A percentile compares a stretch with the other conserved stretches of the same genome.
Evolutionary conservation across 805 yeast genomes (phyloP).

Genomic region (Lipomyces starkeyi): DNA sequence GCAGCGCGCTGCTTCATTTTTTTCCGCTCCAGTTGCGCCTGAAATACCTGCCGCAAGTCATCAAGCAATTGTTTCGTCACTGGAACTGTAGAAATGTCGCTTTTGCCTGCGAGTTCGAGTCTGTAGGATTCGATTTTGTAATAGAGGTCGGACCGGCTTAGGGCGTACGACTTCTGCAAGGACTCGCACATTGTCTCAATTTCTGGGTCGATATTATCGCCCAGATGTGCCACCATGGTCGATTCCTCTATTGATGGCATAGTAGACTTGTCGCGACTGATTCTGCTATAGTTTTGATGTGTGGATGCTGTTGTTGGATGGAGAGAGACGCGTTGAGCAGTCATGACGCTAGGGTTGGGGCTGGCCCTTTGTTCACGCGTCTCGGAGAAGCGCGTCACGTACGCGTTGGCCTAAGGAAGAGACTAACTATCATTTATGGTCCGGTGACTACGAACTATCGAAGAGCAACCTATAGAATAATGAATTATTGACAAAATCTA

Average conservation of each 20-base stretch:
- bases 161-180: conserved; percentile 22
- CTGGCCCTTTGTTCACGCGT: not conserved
- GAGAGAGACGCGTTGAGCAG: not conserved
- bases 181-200: conserved; percentile 11
- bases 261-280: not conserved
- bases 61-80: conserved; percentile 20
- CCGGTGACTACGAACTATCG: not conserved
- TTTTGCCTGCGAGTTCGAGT: conserved; percentile 6
- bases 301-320: not conserved
- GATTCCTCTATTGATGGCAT: conserved; percentile 17
- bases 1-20: conserved; percentile 9
- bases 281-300: not conserved
- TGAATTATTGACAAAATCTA: not conserved
- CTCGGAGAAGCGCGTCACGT: not conserved
- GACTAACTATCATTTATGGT: not conserved
- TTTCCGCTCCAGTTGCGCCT: conserved; percentile 29
- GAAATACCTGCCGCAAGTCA: conserved; percentile 27
- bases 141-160: conserved; percentile 24
- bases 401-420: not conserved
- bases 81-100: conserved; percentile 9
- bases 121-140: conserved; percentile 31
- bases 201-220: conserved; percentile 9
- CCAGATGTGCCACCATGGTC: conserved; percentile 9
- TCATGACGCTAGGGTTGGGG: not conserved
- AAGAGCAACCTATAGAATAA: not conserved